Percentiles rank a stretch among this genome's conserved stretches.
Conservation (phyloP, 495 filamentous ascomycete species). For the Rusavskia elegans region DNA sequence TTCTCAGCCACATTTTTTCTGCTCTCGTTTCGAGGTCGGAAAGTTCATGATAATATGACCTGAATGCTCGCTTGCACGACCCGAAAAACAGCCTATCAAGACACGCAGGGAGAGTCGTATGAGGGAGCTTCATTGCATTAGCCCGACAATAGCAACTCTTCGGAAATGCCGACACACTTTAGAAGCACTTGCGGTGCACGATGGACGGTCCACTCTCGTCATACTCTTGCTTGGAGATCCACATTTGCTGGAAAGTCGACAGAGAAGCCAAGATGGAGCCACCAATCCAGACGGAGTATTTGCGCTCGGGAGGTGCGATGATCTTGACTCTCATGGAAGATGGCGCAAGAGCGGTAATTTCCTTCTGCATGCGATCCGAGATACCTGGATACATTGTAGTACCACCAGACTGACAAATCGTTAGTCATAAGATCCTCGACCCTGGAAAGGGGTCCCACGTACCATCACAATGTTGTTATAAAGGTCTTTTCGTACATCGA, state of each 20-base stretch:
- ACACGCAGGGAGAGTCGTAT: not conserved
- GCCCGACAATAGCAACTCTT: no score
- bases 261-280: conserved; percentile 98
- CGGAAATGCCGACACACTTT: conserved; percentile 37
- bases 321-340: conserved; percentile 84
- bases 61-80: not conserved
- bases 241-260: conserved; percentile 99
- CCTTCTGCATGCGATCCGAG: conserved; percentile 99
- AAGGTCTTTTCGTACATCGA: conserved; percentile 97
- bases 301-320: conserved; percentile 61
- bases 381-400: conserved; percentile 99
- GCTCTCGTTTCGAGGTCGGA: not conserved
- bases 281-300: conserved; percentile 98
- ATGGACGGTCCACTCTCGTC: conserved; percentile 99
- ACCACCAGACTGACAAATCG: conserved; percentile 62
- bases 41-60: not conserved
- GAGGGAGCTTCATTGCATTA: no score
- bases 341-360: conserved; percentile 97
- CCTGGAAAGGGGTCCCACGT: conserved; percentile 22
- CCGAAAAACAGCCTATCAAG: not conserved
- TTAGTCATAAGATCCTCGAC: conserved; percentile 6
- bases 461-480: conserved; percentile 99
- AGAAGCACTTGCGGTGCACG: conserved; percentile 99
- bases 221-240: conserved; percentile 99
- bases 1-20: not conserved